Conservation (phyloP, 1,284 basidiomycete genomes). For the Tylopilus microsporus region DNA sequence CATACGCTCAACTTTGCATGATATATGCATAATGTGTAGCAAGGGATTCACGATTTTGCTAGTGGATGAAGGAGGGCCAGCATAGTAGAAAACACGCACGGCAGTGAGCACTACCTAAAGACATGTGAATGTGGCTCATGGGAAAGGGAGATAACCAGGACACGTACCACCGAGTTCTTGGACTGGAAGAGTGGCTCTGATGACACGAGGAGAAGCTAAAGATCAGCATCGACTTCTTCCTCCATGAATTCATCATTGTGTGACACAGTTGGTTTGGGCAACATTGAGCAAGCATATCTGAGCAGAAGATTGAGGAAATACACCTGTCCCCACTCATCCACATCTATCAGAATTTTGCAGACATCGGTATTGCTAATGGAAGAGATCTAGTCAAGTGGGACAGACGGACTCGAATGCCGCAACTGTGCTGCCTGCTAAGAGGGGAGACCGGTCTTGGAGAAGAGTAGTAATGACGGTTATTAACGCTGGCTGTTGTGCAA, state of each 20-base stretch:
- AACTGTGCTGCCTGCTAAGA: constrained; percentile 83
- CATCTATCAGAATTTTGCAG: constrained; percentile 77
- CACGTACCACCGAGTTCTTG: constrained; percentile 75
- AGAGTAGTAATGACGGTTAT: constrained; percentile 72
- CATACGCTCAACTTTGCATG: constrained; percentile 67
- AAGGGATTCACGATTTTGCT: constrained; percentile 61
- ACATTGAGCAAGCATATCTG: constrained; percentile 81
- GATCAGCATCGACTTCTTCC: constrained; percentile 66
- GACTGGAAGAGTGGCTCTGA: constrained; percentile 77
- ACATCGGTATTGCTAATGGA: constrained; percentile 86
- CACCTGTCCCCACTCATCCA: constrained; percentile 95
- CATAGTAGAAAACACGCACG: constrained; percentile 69
- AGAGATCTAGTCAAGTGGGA: constrained; percentile 76
- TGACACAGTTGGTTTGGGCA: constrained; percentile 59
- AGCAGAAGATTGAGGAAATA: constrained; percentile 75
- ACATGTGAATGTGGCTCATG: neutral
- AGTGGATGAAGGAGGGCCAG: constrained; percentile 56
- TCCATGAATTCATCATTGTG: constrained; percentile 27
- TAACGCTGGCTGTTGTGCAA: constrained; percentile 70
- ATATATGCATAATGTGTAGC: constrained; percentile 60
- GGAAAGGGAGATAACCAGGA: neutral
- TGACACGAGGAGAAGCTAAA: constrained; percentile 71
- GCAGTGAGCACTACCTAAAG: constrained; percentile 75
- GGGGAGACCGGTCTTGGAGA: constrained; percentile 78
- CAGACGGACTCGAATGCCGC: constrained; percentile 83